A percentile compares a stretch with the other conserved stretches of the same genome.
Evolutionary conservation across 2,329 filamentous ascomycete genomes (phyloP).

Genomic region (Trichophyton mentagrophytes): DNA sequence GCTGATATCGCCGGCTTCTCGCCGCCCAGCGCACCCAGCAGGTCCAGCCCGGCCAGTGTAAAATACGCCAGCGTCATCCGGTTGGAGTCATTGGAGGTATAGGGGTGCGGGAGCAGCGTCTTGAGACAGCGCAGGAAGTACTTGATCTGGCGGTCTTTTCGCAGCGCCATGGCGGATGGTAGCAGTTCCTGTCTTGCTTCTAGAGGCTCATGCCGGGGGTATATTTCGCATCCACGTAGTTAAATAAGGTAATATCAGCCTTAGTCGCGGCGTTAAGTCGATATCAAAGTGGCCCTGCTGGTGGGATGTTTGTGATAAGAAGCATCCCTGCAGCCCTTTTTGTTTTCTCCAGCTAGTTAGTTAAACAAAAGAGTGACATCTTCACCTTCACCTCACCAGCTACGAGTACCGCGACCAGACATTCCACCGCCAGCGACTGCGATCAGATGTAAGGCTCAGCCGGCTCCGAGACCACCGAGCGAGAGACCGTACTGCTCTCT

Average conservation of each 20-base stretch:
- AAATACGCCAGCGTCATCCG: constrained; percentile 86
- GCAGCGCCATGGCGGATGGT: not conserved
- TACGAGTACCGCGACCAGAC: too few species aligned
- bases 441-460: not conserved
- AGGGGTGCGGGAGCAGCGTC: constrained; percentile 64
- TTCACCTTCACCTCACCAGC: not conserved
- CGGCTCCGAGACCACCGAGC: not conserved
- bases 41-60: constrained; percentile 69
- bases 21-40: constrained; percentile 54
- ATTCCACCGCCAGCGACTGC: not conserved
- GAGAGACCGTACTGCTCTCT: not conserved
- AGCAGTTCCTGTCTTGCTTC: not conserved
- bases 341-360: not conserved
- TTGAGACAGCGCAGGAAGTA: constrained; percentile 89
- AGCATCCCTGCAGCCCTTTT: not conserved
- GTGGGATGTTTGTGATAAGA: not conserved
- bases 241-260: not conserved
- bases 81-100: constrained; percentile 79
- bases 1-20: constrained; percentile 28
- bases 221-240: not conserved
- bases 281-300: not conserved
- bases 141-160: constrained; percentile 57
- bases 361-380: not conserved
- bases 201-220: not conserved
- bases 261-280: not conserved